Evolutionary conservation across 495 filamentous ascomycete species (phyloP).

Genomic region (Cercophora scortea): DNA sequence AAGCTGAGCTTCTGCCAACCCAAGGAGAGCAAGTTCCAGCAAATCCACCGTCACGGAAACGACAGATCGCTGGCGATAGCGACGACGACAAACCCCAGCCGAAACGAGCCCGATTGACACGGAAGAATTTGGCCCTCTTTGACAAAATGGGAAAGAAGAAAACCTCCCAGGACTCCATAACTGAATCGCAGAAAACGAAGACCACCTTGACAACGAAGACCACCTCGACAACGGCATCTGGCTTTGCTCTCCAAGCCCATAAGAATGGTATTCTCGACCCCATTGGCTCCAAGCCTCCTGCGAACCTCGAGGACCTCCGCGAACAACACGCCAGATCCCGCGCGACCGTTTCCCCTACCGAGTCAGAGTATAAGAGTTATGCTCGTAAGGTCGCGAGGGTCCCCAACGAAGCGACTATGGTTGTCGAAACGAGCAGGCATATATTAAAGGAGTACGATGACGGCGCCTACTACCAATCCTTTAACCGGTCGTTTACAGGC

Average conservation of each 20-base stretch:
- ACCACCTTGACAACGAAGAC: constrained; percentile 17
- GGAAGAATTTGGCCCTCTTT: not conserved
- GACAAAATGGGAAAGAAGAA: not conserved
- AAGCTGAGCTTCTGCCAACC: too few relatives aligned
- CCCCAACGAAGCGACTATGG: constrained; percentile 19
- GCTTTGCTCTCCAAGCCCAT: constrained; percentile 16
- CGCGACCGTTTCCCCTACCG: constrained; percentile 17
- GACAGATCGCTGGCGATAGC: not conserved
- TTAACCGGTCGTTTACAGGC: constrained; percentile 19
- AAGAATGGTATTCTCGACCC: constrained; percentile 21
- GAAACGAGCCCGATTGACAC: not conserved
- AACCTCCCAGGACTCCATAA: constrained; percentile 5
- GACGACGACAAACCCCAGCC: not conserved
- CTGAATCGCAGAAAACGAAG: constrained; percentile 12
- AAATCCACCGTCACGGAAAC: not conserved
- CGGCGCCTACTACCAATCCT: constrained; percentile 6
- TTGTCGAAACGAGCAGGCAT: not conserved
- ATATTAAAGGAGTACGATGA: constrained; percentile 16
- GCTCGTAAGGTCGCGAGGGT: constrained; percentile 5
- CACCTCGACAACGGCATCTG: constrained; percentile 17
- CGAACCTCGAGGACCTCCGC: constrained; percentile 19
- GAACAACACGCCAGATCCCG: constrained; percentile 11
- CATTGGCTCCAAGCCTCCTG: constrained; percentile 12
- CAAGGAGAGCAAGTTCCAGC: too few relatives aligned
- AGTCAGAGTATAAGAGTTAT: constrained; percentile 14